Evolutionary conservation across 2,329 filamentous ascomycete genomes (phyloP), one percentile per base, ranked within the genome.

Genomic region (Hypoxylon sp.): DNA sequence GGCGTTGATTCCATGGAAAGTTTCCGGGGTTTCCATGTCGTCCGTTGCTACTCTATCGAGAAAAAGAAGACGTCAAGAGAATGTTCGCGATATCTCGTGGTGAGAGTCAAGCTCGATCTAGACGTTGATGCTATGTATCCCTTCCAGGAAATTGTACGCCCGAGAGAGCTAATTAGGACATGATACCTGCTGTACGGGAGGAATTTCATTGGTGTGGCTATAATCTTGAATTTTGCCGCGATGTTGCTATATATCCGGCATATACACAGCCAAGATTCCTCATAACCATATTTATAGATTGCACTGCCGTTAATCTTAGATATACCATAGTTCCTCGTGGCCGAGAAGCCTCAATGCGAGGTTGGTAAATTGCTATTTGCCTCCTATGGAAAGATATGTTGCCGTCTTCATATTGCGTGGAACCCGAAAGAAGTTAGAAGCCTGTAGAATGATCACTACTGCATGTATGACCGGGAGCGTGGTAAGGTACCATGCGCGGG

Each of bases 201-300:
- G 10, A 6, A 5, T 30, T 14, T 17, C 17, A 64, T 64, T 64
- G 54, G 61, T 27, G 37, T 46, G 61, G 61, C 20, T 64, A 64
- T 64, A 54, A 49, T 59, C 25, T 30, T 27, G 54, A 64, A 27
- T 64, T 64, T 64, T 64, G 61, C 61, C 61, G 61, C 30, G 37
- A 37, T 8, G 61, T 33, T 63, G 22, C 53, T 42, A 64, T 59
- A 64, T 64, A 59, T 49, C 54, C 61, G 48, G 61, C 46, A 25
- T 49, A 54, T 48, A 64, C 53, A 53, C 11, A 31, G 55, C 61
- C 54, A 59, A 54, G 48, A 48, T 25, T 27, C 17, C 8, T 14
- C 8, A 2, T 22, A 37, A 14, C 37, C 14, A n/a, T 42, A 42
- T n/a, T 42, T n/a, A 17, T 42, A 42, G 37, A 42, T 5, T n/a